Conservation (phyloP, 129 eudicot genomes). For the Logfia minima region DNA sequence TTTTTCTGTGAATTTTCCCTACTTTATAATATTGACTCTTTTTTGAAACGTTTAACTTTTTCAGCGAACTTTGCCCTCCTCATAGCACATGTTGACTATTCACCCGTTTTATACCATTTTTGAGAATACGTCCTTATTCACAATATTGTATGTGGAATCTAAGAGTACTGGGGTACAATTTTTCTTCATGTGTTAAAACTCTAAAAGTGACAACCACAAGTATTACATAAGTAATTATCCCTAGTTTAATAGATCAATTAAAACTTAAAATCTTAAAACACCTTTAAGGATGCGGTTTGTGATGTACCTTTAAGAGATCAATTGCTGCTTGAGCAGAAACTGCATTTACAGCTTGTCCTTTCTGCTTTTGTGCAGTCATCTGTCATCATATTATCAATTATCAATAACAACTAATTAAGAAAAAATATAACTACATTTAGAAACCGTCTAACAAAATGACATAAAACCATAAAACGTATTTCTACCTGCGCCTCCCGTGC, state of each 20-base stretch:
- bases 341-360: constrained; percentile 75
- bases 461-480: neutral
- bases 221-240: no score
- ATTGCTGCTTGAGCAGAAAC: constrained; percentile 84
- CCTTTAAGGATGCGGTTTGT: neutral
- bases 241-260: neutral
- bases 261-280: neutral
- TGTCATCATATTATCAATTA: constrained; percentile 24
- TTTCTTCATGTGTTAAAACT: neutral
- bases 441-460: neutral
- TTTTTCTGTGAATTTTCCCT: no score
- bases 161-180: no score
- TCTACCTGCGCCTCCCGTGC: constrained; percentile 80
- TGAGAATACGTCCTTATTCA: no score
- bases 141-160: no score
- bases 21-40: no score
- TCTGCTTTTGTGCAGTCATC: constrained; percentile 89
- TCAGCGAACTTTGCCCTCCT: no score
- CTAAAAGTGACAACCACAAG: neutral
- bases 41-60: no score
- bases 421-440: neutral
- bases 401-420: neutral
- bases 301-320: constrained; percentile 72
- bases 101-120: no score
- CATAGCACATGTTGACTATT: neutral